Percentiles rank a stretch among this genome's conserved stretches.
phyloP scores from a whole-genome alignment of 176 grass and related monocot genomes.

The Carex pumila region DNA sequence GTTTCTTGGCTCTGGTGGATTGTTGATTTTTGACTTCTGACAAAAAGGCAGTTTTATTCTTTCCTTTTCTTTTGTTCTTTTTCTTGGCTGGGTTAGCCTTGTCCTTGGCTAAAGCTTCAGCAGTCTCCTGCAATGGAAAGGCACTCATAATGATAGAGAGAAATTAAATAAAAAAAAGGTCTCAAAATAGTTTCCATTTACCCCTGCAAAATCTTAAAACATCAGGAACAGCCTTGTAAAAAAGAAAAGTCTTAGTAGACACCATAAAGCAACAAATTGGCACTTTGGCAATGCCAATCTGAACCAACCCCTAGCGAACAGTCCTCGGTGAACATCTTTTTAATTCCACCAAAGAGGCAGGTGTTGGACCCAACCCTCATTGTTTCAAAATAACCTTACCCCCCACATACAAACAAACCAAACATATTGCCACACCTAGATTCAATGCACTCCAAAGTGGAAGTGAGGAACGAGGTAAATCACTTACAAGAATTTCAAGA shows the following conservation, averaged over 20 bases:
- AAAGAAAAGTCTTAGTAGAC: not conserved
- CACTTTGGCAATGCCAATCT: not conserved
- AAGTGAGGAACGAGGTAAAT: not conserved
- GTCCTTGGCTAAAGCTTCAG: conserved; percentile 27
- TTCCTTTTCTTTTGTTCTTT: conserved; percentile 78
- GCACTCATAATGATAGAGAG: conserved; percentile 18
- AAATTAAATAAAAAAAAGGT: not conserved
- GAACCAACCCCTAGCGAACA: not conserved
- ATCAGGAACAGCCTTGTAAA: conserved; percentile 31
- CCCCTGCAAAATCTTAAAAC: conserved; percentile 22
- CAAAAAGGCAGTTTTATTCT: conserved; percentile 43
- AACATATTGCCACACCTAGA: not conserved
- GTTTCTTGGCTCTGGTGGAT: conserved; percentile 35
- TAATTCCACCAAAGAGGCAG: not conserved
- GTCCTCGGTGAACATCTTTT: not conserved
- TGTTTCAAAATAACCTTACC: not conserved
- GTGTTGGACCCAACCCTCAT: not conserved
- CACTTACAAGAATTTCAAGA: not conserved
- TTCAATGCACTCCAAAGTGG: not conserved
- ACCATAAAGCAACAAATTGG: not conserved
- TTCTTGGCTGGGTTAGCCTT: conserved; percentile 57
- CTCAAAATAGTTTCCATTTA: conserved; percentile 8
- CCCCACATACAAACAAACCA: not conserved
- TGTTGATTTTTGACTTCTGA: conserved; percentile 31
- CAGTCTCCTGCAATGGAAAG: conserved; percentile 43